A percentile compares a stretch with the other conserved stretches of the same genome.
These are phyloP conservation scores for Mrakia frigida DNA, from an alignment of 768 basidiomycete species.

Conservation along the genomic window DNA sequence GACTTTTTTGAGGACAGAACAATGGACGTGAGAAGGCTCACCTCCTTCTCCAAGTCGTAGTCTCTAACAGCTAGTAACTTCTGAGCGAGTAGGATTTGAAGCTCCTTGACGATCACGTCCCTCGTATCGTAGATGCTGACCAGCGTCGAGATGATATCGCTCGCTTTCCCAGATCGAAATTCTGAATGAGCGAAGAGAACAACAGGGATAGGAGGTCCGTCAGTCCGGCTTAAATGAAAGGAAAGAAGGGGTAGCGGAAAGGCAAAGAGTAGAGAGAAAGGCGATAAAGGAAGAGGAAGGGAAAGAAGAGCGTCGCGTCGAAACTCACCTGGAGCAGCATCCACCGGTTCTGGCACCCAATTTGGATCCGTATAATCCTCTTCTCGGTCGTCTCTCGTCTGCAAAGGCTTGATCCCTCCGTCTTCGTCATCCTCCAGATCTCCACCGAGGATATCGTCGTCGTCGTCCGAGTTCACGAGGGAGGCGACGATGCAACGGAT, in stretches of 20 bases:
- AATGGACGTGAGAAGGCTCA: conserved; percentile 36
- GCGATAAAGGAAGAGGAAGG: too few relatives aligned
- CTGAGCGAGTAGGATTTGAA: conserved; percentile 86
- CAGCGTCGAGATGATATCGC: conserved; percentile 90
- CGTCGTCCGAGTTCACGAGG: conserved; percentile 63
- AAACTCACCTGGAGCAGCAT: conserved; percentile 80
- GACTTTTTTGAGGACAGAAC: background rate
- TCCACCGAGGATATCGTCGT: conserved; percentile 56
- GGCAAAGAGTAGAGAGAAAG: background rate
- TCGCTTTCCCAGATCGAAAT: conserved; percentile 82
- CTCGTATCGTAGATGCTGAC: conserved; percentile 97
- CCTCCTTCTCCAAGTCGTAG: conserved; percentile 70
- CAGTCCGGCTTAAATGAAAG: background rate
- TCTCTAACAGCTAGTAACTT: conserved; percentile 73
- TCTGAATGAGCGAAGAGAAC: conserved; percentile 50
- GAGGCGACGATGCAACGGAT: conserved; percentile 89
- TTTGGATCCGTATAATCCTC: conserved; percentile 88
- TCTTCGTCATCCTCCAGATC: conserved; percentile 84
- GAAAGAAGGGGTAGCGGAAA: background rate
- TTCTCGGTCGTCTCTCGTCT: conserved; percentile 57
- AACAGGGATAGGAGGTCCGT: background rate
- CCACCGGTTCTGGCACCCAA: conserved; percentile 94
- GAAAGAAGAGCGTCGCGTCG: background rate
- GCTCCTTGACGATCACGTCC: conserved; percentile 90
- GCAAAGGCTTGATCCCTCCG: conserved; percentile 51